Base-by-base conservation (phyloP, 176 grass and related monocot species). In the Pharus latifolius region DNA sequence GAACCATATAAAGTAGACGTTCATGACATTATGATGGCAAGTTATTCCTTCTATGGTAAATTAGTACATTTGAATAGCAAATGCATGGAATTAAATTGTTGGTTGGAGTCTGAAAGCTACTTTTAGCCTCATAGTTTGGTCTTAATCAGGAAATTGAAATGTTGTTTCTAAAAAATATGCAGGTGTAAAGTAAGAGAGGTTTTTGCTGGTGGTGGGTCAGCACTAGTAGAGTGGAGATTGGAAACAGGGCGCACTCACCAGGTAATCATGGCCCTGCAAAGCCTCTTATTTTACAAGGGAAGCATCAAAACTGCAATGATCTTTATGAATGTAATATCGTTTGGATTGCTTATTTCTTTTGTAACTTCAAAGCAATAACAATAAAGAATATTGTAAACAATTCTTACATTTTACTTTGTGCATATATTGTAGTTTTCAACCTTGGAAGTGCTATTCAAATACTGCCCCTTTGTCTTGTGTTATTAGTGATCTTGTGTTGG, bases 241-340 rank as follows among this genome's bases (percentile, higher is more conserved):
- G 95, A 98, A 73, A 98, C 95, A 34, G 90, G 95, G 2, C 84
- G 87, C 25, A 98, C 90, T 72, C 87, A 98, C 74, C 90, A 98
- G 89, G 89, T 98, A 65, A 56, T 42, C 60, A 54, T n/a, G 4
- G 42, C 23, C 31, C 55, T 1, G 3, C 1, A 31, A 15, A 41
- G 27, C 55, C 32, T 55, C 25, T 1, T 54, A 7, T 67, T 49
- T 12, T 48, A 79, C 16, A 30, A 68, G 2, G 23, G 46, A 25
- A 63, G 51, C 7, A 28, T 53, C 18, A 44, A 12, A 53, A 50
- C 18, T 28, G 20, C 18, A 46, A 74, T 31, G 20, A 19, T 48
- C 20, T 29, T 28, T 38, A 53, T 49, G n/a, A n/a, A 44, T 44
- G 4, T 60, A 26, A 47, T 17, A 62, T 33, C 26, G 34, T 67